A percentile compares a stretch with the other conserved stretches of the same genome.
Evolutionary conservation across 352 stramenopile species (phyloP).

Genomic region (Phytopythium helicoides): DNA sequence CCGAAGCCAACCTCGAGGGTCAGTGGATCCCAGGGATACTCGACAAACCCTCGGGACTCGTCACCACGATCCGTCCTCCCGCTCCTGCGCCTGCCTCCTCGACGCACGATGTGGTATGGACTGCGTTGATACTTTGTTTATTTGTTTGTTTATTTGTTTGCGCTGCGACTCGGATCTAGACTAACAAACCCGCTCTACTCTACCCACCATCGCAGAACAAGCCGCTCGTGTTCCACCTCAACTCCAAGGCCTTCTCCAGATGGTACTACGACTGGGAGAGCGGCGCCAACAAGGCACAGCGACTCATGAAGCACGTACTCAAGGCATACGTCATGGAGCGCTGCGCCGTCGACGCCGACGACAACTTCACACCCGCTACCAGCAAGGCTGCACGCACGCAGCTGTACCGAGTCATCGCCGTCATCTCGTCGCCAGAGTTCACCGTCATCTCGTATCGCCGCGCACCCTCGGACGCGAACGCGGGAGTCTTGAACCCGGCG

Average conservation of each 20-base stretch:
- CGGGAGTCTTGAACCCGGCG: not conserved
- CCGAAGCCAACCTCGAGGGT: constrained; percentile 53
- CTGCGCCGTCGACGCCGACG: constrained; percentile 29
- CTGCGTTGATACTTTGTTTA: too few relatives aligned
- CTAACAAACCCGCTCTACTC: too few relatives aligned
- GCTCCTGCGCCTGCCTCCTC: too few relatives aligned
- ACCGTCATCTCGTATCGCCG: constrained; percentile 73
- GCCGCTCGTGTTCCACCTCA: constrained; percentile 50
- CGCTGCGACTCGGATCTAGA: too few relatives aligned
- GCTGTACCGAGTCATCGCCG: constrained; percentile 43
- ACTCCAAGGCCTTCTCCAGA: constrained; percentile 34
- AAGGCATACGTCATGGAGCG: constrained; percentile 55
- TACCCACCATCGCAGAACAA: too few relatives aligned
- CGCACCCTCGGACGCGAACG: constrained; percentile 26
- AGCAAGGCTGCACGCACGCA: constrained; percentile 16
- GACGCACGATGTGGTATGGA: too few relatives aligned
- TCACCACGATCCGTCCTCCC: constrained; percentile 11
- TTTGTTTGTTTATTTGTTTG: too few relatives aligned
- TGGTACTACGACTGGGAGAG: constrained; percentile 84
- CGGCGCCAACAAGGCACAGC: constrained; percentile 61
- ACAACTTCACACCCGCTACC: constrained; percentile 22
- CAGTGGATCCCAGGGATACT: constrained; percentile 50
- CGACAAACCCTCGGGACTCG: constrained; percentile 38
- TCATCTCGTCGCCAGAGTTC: constrained; percentile 58
- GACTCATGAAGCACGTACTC: constrained; percentile 68